Evolutionary conservation across 2,329 filamentous ascomycete species (phyloP).

Genomic region (Apiospora hydei): DNA sequence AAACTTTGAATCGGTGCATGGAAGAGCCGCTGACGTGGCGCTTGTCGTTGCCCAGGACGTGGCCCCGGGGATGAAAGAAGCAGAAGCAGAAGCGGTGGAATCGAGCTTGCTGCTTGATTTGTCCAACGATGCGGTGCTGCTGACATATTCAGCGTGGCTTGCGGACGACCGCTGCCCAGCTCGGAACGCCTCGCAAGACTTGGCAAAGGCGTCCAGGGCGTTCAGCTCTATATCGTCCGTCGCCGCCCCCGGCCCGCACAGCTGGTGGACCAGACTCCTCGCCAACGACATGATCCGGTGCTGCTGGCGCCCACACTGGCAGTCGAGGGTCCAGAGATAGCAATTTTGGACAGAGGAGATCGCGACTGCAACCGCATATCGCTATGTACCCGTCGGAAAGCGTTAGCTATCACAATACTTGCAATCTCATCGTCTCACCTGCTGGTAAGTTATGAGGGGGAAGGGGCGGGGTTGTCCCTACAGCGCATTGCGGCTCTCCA

Average conservation of each 20-base stretch:
- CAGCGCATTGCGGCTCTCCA: conserved; percentile 10
- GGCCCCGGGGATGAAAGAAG: not conserved
- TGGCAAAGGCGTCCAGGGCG: not conserved
- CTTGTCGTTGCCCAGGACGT: no score
- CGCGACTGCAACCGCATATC: not conserved
- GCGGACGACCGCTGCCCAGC: not conserved
- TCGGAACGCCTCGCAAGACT: not conserved
- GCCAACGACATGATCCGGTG: not conserved
- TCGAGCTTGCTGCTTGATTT: not conserved
- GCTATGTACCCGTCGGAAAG: not conserved
- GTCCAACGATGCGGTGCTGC: not conserved
- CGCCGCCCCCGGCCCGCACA: not conserved
- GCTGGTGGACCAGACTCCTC: not conserved
- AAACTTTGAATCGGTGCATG: not conserved
- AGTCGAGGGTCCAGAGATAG: not conserved
- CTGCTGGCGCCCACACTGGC: conserved; percentile 4
- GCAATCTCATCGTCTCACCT: not conserved
- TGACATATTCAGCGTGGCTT: not conserved
- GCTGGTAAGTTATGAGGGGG: not conserved
- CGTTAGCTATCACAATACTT: not conserved
- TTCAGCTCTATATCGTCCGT: not conserved
- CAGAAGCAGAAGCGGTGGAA: not conserved
- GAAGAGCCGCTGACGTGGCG: conserved; percentile 3
- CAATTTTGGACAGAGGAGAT: not conserved
- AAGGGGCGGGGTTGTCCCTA: not conserved